Evolutionary conservation across 805 yeast species (phyloP), one percentile per base, ranked within the genome.

Genomic region (Torulaspora maleeae): DNA sequence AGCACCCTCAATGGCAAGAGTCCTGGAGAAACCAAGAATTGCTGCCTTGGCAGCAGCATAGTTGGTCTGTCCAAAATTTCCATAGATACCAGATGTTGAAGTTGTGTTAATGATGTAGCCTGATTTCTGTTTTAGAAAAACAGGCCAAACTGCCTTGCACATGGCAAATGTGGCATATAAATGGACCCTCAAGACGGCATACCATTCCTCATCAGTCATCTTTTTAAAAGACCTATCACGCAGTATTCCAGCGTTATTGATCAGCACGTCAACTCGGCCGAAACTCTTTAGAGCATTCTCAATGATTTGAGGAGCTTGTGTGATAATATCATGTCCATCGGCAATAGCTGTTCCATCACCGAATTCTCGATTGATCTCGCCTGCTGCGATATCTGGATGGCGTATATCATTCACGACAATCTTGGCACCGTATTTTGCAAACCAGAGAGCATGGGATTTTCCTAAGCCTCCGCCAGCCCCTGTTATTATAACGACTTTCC

Each of bases 381-480:
- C 73, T 10, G 87, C 96, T 38, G 84, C 87, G 29, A 72, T 65
- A 36, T 75, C 67, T 2, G 97, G 89, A 63, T 87, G 83, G 55
- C 71, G 76, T 52, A 91, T 82, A 66, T 91, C 98, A 64, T 93
- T 91, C 29, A 91, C 93, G 35, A 93, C 95, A 50, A 91, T 93
- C 70, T 83, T 88, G 22, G 97, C 97, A 50, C 98, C 99, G 58
- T 86, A 86, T 65, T 78, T 83, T 45, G 95, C 97, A 63, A 85
- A 83, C 63, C 79, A 75, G 41, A 79, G 68, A 3, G 98, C 95
- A 69, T 91, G 95, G 47, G 89, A 85, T 63, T 83, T 81, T 51
- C 99, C 99, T 56, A 91, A 76, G 38, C 99, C 99, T 39, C 86
- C 82, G 51, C 96, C 97, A 34, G 96, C 90, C 52, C 99, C 99